Percentiles rank a stretch among this genome's conserved stretches.
These are phyloP conservation scores for Ascoidea rubescens DNA, from an alignment of 805 yeast species.

Conservation along the genomic window DNA sequence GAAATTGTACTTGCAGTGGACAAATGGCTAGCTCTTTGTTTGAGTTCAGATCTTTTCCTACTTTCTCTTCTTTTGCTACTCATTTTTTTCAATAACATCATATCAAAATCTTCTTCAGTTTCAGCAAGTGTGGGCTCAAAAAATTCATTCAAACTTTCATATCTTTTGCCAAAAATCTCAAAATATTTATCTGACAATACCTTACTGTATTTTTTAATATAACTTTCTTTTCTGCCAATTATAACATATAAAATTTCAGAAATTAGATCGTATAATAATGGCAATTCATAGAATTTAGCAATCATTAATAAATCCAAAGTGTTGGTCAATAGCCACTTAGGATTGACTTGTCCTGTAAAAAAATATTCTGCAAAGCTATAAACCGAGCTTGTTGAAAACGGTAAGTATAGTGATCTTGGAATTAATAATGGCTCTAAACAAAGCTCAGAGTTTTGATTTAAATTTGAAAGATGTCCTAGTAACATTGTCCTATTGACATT, in stretches of 20 bases:
- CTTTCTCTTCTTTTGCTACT: conserved; percentile 3
- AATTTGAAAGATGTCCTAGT: background rate
- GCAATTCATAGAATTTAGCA: conserved; percentile 54
- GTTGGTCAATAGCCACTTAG: conserved; percentile 55
- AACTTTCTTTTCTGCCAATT: conserved; percentile 52
- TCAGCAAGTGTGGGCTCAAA: conserved; percentile 7
- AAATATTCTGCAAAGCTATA: conserved; percentile 59
- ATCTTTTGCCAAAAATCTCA: conserved; percentile 10
- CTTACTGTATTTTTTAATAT: conserved; percentile 18
- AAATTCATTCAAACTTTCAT: conserved; percentile 15
- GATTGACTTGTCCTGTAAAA: conserved; percentile 69
- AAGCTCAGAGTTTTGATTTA: conserved; percentile 9
- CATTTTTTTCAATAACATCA: too few relatives aligned
- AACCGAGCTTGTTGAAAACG: conserved; percentile 47
- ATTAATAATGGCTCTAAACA: conserved; percentile 45
- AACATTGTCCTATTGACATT: background rate
- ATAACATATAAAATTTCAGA: conserved; percentile 57
- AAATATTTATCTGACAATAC: conserved; percentile 16
- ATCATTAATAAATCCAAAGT: conserved; percentile 48
- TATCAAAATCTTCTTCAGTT: too few relatives aligned
- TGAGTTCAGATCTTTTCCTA: conserved; percentile 12
- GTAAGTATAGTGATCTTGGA: conserved; percentile 58
- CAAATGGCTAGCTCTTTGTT: background rate
- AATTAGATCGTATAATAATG: conserved; percentile 55
- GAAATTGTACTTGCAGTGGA: too few relatives aligned